Base-by-base conservation (phyloP, 2,329 filamentous ascomycete genomes). In the Fusarium irregulare region DNA sequence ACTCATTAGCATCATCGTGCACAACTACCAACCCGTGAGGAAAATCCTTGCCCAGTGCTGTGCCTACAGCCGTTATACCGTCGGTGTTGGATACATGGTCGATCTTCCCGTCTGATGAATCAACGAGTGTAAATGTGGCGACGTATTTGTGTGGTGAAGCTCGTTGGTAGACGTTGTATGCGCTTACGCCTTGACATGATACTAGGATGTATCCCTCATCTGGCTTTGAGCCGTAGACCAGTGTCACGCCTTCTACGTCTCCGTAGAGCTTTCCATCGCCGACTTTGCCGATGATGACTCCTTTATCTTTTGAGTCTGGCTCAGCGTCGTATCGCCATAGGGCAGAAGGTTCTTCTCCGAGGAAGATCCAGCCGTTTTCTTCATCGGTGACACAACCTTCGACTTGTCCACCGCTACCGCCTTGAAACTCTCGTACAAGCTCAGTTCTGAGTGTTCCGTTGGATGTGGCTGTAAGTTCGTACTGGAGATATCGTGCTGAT, bases 71-170 rank as follows among this genome's bases (percentile, higher is more conserved):
- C 0, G 84, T 66, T 28, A 87, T 76, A 0, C 86, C 85, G 57
- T 87, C 86, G 1, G 85, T 87, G 65, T 87, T 87, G 16, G 82
- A 84, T 7, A 87, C 85, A 7, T 78, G 80, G 51, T 87, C 86
- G 23, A 87, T 77, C 4, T 78, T 76, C 1, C 78, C 81, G 37
- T 82, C 77, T 1, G 75, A 68, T 5, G 84, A 83, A 5, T 78
- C 78, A 0, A 80, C 76, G 21, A 87, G 79, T 0, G 83, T 85
- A 42, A 87, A 87, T 0, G 83, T 85, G 57, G 80, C 77, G 5
- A 87, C 81, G 54, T 82, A 86, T 6, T 82, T 78, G 71, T 87
- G 84, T 6, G 85, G 85, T 1, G 78, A 76, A 3, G 81, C 81
- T 9, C 85, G 81, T 8, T 80, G 79, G 75, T 87, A 87, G 41